Conservation (phyloP, 2,329 filamentous ascomycete species). For the Periconia digitata region DNA sequence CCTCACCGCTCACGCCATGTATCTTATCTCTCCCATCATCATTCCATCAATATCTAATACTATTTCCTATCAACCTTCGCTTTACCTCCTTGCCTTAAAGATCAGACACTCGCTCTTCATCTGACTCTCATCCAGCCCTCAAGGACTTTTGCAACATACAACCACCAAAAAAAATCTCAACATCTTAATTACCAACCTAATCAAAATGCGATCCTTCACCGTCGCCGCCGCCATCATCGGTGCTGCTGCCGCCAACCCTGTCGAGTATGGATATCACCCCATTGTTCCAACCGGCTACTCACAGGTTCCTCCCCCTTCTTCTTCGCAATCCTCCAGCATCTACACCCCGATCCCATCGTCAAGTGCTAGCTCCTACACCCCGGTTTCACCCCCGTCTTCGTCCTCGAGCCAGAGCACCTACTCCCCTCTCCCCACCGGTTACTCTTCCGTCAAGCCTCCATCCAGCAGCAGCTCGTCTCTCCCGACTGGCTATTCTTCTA, state of each 20-base stretch:
- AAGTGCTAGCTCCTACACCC: constrained; percentile 3
- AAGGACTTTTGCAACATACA: constrained; percentile 14
- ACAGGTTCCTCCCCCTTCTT: constrained; percentile 7
- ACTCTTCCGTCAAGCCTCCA: not conserved
- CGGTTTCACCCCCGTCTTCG: not conserved
- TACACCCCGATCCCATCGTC: constrained; percentile 3
- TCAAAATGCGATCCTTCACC: constrained; percentile 37
- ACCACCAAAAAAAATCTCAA: constrained; percentile 7
- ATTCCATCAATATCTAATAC: constrained; percentile 26
- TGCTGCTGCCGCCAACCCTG: constrained; percentile 31
- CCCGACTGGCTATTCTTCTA: constrained; percentile 3
- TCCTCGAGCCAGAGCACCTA: not conserved
- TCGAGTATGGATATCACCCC: constrained; percentile 18
- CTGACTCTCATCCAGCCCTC: constrained; percentile 13
- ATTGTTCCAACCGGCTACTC: constrained; percentile 7
- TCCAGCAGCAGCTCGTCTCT: not conserved
- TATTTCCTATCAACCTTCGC: constrained; percentile 32
- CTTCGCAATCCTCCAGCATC: constrained; percentile 2
- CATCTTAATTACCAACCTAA: constrained; percentile 6
- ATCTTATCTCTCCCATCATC: constrained; percentile 20
- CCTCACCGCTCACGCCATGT: constrained; percentile 11
- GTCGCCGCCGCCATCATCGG: constrained; percentile 34
- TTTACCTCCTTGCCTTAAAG: constrained; percentile 22
- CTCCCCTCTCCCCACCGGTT: constrained; percentile 1
- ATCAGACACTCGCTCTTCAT: constrained; percentile 34